Conservation (phyloP, 345 rosid species). For the Syzygium jambos region DNA sequence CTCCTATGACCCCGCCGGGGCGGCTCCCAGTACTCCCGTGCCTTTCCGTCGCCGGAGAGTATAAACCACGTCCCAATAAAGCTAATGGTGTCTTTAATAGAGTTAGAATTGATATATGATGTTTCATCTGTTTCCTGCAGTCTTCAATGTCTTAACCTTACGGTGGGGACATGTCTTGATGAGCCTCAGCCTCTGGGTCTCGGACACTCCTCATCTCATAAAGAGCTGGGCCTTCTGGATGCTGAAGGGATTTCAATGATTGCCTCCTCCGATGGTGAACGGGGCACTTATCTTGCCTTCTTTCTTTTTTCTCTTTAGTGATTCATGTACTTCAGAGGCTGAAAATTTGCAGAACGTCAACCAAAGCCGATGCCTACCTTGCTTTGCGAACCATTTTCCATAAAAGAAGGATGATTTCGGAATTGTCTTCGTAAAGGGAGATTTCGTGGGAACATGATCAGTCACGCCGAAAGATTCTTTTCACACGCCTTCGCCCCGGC, state of each 20-base stretch:
- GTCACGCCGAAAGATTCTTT: slow-evolving; percentile 18
- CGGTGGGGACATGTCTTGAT: background rate
- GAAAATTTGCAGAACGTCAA: background rate
- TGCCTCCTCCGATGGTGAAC: background rate
- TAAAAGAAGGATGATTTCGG: background rate
- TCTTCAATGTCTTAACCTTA: background rate
- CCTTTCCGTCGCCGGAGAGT: no score
- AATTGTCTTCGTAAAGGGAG: background rate
- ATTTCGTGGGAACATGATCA: background rate
- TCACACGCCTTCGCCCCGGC: slow-evolving; percentile 3
- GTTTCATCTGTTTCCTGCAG: background rate
- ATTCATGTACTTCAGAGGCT: background rate
- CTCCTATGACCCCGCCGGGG: no score
- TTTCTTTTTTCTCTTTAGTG: background rate
- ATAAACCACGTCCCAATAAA: no score
- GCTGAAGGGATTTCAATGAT: background rate
- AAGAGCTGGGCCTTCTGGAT: background rate
- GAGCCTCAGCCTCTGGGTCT: background rate
- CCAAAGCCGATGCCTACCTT: background rate
- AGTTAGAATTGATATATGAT: background rate
- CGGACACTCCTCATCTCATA: background rate
- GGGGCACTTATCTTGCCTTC: background rate
- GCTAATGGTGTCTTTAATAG: background rate
- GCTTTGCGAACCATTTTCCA: background rate
- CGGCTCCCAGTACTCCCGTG: no score